Evolutionary conservation across 1,139 yeast species (phyloP), one percentile per base, ranked within the genome.

Genomic region (Candida sanyaensis): DNA sequence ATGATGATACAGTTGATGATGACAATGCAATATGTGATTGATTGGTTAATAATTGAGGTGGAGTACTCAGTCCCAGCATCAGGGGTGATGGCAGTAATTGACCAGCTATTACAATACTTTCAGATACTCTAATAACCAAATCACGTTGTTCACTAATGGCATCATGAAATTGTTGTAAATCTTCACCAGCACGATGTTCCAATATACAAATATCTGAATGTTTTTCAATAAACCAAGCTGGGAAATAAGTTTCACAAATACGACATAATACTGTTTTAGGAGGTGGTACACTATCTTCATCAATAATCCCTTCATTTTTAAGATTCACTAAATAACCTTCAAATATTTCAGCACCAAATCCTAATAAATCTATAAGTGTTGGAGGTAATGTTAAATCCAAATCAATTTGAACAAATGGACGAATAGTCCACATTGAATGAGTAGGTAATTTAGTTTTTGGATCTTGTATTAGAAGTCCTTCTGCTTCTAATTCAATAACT

Each of bases 171-270:
- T 77, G 60, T 57, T 87, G 90, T n/a, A 93, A 81, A 40, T 86
- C 85, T 53, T 91, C 92, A 58, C 85, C 90, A 3, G 88, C 81
- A 56, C 86, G 80, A 65, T 91, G 96, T 62, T 91, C 98, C 39
- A 89, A 81, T 28, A 88, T 73, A 59, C 99, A 95, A 46, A 88
- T 72, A 61, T 91, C 96, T 1, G 95, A 86, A 66, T 95, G 99
- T 45, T 86, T 80, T 59, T 92, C 99, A 44, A 93, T 75, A 85
- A 96, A 93, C 99, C 99, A 95, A 1, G 93, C 90, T 1, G 97
- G 97, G n/a, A 92, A 83, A 45, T 81, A 80, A 28, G 84, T 83
- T 60, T 95, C 99, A 66, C 99, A 95, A 21, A 95, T 91, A 45
- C 97, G 77, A 64, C 99, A 95, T 37, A 92, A 71, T 40, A 90